Base-by-base conservation (phyloP, 306 rosid species). In the Malus orientalis region DNA sequence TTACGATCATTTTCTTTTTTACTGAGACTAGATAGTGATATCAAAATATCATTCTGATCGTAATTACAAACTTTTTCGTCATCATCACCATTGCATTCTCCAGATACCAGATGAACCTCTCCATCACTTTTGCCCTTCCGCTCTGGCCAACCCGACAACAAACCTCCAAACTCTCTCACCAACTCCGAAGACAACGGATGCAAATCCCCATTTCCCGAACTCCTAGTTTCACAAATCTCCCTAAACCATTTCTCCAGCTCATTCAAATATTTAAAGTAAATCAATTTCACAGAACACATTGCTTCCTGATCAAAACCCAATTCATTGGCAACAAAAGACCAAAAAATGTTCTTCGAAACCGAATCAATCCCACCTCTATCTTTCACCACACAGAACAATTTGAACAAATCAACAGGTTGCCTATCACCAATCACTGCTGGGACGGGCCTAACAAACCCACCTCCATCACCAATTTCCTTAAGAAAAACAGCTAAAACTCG, bases 161-260 rank as follows among this genome's bases (percentile, higher is more conserved):
- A 75, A 69, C 63, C 82, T 73, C 80, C 80, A 75, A 88, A 78
- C 82, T 85, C 89, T 47, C 74, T 81, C 80, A 74, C 96, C 9
- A 88, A 27, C 84, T 87, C 97, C 18, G 78, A n/a, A 2, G 87
- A 74, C 76, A 85, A 73, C 40, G 76, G 77, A 66, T 74, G 72
- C 53, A 76, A 73, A 73, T 51, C 69, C 76, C 79, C 85, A 80
- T 81, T 84, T 76, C 75, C 86, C 40, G 79, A 61, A 57, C 61
- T 76, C 76, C 78, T 83, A 61, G 82, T 86, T 61, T 75, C 82
- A 69, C 75, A 54, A 23, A 79, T 70, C 76, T 76, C 77, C 79
- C 81, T 70, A 65, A 92, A 84, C 97, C 93, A 89, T 74, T 78
- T 81, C 74, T 87, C 93, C 54, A 92, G 85, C 74, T 82, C 96